Evolutionary conservation across 164 flowering plant species (phyloP).

Genomic region (Paratinospora sagittata): DNA sequence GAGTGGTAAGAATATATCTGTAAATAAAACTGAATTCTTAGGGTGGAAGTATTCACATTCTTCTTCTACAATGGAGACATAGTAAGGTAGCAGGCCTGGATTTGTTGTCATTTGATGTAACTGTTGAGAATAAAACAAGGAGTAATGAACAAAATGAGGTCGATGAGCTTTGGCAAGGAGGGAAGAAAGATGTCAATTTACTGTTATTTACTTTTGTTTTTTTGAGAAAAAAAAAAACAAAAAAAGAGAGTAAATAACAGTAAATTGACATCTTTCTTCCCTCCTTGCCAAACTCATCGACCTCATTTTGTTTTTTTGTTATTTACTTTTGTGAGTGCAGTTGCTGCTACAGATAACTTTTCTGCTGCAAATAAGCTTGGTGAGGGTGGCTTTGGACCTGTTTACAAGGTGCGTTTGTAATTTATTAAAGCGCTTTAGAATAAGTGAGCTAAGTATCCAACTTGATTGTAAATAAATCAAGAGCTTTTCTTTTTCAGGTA

Average conservation of each 20-base stretch:
- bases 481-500: not conserved
- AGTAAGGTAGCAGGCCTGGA: not conserved
- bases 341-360: slow-evolving; percentile 1
- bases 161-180: not conserved
- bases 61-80: not conserved
- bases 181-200: not conserved
- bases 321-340: slow-evolving; percentile 1
- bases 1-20: not conserved
- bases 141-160: not conserved
- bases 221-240: no score
- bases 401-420: not conserved
- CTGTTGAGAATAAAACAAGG: not conserved
- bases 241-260: no score
- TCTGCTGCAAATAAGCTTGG: slow-evolving; percentile 2
- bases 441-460: not conserved
- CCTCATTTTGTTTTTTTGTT: no score
- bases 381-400: slow-evolving; percentile 1
- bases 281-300: no score
- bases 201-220: no score
- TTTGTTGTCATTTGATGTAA: slow-evolving; percentile 1
- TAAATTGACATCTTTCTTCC: no score
- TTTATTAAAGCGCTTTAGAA: not conserved
- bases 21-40: not conserved
- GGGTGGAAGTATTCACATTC: not conserved
- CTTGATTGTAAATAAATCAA: not conserved